phyloP scores from a whole-genome alignment of 176 grass and related monocot species.

The Neostapfia colusana region DNA sequence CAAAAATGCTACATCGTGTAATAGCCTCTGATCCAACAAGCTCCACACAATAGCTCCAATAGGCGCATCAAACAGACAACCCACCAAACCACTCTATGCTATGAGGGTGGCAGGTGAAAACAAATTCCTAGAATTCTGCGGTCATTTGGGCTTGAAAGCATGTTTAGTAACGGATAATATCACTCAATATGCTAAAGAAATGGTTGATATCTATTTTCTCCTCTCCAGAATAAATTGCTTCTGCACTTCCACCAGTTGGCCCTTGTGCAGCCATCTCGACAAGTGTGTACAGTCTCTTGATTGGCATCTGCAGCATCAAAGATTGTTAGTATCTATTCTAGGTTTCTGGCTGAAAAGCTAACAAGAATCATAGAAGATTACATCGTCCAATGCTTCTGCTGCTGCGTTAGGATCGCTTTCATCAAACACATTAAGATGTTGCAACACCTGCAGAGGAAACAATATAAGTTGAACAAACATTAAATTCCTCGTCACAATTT shows the following conservation, averaged over 20 bases:
- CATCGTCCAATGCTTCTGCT: conserved; percentile 80
- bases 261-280: conserved; percentile 97
- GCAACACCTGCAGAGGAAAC: conserved; percentile 57
- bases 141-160: not conserved
- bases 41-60: not conserved
- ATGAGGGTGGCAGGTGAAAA: conserved; percentile 26
- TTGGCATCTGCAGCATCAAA: conserved; percentile 65
- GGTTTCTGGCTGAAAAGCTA: not conserved
- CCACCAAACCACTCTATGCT: conserved; percentile 18
- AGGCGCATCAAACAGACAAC: conserved; percentile 5
- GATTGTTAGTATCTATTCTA: conserved; percentile 35
- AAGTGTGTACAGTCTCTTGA: conserved; percentile 82
- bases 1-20: conserved; percentile 26
- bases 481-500: not conserved
- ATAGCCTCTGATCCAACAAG: not conserved
- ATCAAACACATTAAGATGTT: conserved; percentile 70
- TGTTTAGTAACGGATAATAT: conserved; percentile 57
- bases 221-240: conserved; percentile 76
- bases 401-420: conserved; percentile 66
- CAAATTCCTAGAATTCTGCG: conserved; percentile 15
- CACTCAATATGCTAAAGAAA: conserved; percentile 92
- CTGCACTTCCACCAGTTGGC: conserved; percentile 56
- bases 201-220: conserved; percentile 83
- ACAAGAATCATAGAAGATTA: conserved; percentile 44
- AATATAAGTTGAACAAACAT: conserved; percentile 16